Percentiles rank a stretch among this genome's conserved stretches.
These are phyloP conservation scores for Fimicolochytrium jonesii DNA, from an alignment of 192 early-diverging fungal genomes.

Conservation along the genomic window DNA sequence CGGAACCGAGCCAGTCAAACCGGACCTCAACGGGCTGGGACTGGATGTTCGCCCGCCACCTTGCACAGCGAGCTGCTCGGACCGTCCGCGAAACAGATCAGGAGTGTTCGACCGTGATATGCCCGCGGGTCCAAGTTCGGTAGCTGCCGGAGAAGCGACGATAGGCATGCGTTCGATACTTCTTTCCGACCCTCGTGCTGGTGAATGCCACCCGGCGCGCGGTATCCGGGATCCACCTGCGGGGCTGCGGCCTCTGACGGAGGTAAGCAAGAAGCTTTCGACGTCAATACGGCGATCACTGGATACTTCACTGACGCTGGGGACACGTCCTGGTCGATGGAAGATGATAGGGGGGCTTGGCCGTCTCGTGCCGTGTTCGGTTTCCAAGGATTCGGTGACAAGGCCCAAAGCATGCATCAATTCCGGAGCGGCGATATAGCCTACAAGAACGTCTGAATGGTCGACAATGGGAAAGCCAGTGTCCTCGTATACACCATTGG, in stretches of 20 bases:
- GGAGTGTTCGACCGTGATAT: no score
- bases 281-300: no score
- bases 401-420: slow-evolving; percentile 56
- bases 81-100: no score
- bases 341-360: slow-evolving; percentile 21
- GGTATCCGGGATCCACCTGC: background rate
- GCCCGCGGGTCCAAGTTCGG: no score
- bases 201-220: no score
- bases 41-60: background rate
- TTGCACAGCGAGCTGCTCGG: background rate
- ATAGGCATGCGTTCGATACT: no score
- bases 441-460: slow-evolving; percentile 54
- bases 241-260: no score
- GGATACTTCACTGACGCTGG: no score
- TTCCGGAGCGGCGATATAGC: slow-evolving; percentile 79
- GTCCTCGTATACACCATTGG: slow-evolving; percentile 32
- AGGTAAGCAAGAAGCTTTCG: no score
- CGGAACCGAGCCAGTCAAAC: background rate
- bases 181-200: no score
- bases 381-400: background rate
- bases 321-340: background rate
- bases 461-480: slow-evolving; percentile 76
- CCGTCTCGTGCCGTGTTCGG: no score
- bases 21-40: background rate
- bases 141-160: no score